Percentiles rank a stretch among this genome's conserved stretches.
Conservation (phyloP, 176 grass and related monocot species). For the Eremochloa ophiuroides region DNA sequence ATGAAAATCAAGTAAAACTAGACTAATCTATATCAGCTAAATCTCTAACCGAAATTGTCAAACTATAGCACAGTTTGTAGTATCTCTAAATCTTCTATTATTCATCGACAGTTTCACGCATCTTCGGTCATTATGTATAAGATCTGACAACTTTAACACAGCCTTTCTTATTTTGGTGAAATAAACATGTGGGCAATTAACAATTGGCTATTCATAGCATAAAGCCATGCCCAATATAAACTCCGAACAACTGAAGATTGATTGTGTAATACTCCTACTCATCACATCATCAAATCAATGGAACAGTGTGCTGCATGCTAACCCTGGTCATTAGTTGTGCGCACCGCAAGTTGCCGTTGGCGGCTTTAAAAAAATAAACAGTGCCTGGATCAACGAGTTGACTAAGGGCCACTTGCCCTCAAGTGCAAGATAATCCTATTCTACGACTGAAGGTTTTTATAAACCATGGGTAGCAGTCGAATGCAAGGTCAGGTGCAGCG, state of each 20-base stretch:
- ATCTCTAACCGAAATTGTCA: neutral
- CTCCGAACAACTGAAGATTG: neutral
- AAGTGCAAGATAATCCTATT: constrained; percentile 27
- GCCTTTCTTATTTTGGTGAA: neutral
- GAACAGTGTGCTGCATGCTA: neutral
- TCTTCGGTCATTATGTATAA: neutral
- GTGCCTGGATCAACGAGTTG: neutral
- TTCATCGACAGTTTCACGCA: neutral
- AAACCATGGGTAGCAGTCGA: neutral
- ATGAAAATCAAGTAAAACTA: neutral
- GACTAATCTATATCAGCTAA: neutral
- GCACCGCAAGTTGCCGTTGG: neutral
- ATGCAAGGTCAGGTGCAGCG: neutral
- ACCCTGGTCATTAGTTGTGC: neutral
- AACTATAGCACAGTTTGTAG: neutral
- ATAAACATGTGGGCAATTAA: neutral
- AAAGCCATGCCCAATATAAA: neutral
- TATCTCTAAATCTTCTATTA: neutral
- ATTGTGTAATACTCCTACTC: neutral
- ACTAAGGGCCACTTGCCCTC: constrained; percentile 11
- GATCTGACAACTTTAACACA: neutral
- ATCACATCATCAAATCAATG: neutral
- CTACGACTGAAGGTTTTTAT: constrained; percentile 1
- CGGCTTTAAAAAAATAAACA: neutral
- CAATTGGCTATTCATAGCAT: neutral